Percentiles rank a stretch among this genome's conserved stretches.
Conservation (phyloP, 1,284 basidiomycete species). For the Ceratorhiza oryzae-sativae region DNA sequence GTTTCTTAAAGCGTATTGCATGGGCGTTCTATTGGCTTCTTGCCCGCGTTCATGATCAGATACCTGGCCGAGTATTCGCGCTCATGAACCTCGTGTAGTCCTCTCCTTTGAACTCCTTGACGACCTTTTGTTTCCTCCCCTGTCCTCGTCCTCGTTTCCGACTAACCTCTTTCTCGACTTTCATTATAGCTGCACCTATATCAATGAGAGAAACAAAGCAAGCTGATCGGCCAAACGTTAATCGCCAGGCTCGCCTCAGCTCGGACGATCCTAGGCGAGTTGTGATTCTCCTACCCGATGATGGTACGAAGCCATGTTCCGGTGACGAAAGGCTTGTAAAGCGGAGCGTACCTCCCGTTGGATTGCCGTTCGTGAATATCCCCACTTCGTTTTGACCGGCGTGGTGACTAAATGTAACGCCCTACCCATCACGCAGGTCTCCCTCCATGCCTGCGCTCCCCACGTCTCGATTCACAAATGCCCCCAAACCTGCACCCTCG, state of each 20-base stretch:
- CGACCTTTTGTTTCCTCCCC: conserved; percentile 26
- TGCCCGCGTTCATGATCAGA: background rate
- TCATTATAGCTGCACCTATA: conserved; percentile 2
- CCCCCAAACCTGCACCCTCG: background rate
- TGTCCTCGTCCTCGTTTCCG: background rate
- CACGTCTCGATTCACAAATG: background rate
- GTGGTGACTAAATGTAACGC: conserved; percentile 1
- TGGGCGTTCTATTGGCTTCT: background rate
- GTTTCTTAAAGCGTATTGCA: background rate
- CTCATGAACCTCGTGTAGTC: conserved; percentile 11
- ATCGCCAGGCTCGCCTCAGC: conserved; percentile 5
- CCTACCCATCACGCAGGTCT: background rate
- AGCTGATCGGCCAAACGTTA: conserved; percentile 7
- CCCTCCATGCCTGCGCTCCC: background rate
- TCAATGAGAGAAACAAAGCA: conserved; percentile 26
- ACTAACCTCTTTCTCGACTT: conserved; percentile 12
- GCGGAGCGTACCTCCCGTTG: background rate
- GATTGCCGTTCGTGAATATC: conserved; percentile 33
- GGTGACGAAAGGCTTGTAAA: background rate
- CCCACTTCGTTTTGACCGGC: background rate
- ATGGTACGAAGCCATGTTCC: background rate
- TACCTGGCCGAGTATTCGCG: conserved; percentile 1
- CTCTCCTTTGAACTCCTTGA: conserved; percentile 23
- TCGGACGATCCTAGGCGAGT: background rate
- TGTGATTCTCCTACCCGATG: background rate